A percentile compares a stretch with the other conserved stretches of the same genome.
phyloP scores from a whole-genome alignment of 805 yeast genomes.

The Lipomyces kockii region DNA sequence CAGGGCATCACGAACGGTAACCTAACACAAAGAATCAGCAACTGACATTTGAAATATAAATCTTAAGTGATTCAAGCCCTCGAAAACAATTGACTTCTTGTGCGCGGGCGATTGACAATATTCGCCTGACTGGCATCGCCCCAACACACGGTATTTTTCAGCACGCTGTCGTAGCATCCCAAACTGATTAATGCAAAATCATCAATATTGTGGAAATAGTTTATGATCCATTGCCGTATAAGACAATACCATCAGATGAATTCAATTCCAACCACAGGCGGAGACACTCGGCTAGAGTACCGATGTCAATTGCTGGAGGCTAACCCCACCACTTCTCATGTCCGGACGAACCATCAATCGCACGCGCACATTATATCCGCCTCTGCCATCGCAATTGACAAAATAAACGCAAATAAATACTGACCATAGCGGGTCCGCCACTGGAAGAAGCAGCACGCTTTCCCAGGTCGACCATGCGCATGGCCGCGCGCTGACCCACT shows the following conservation, averaged over 20 bases:
- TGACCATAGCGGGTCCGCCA: conserved; percentile 44
- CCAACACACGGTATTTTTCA: conserved; percentile 2
- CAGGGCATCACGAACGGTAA: conserved; percentile 97
- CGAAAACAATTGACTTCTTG: neutral
- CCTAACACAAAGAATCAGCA: conserved; percentile 39
- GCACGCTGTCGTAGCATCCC: neutral
- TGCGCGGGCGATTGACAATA: neutral
- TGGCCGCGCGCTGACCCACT: conserved; percentile 42
- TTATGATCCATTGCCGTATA: neutral
- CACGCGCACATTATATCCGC: neutral
- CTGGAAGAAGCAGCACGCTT: conserved; percentile 40
- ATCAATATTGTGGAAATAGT: neutral
- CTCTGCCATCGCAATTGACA: neutral
- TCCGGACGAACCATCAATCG: neutral
- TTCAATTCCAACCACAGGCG: neutral
- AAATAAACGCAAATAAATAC: conserved; percentile 20
- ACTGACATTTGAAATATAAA: neutral
- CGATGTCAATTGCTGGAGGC: neutral
- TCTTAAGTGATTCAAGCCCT: neutral
- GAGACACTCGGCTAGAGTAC: neutral
- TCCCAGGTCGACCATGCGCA: conserved; percentile 42
- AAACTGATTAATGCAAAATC: neutral
- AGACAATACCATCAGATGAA: neutral
- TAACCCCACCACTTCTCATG: neutral
- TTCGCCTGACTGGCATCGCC: neutral